Evolutionary conservation across 2,329 filamentous ascomycete genomes (phyloP).

Genomic region (Chrysosporium keratinophilum): DNA sequence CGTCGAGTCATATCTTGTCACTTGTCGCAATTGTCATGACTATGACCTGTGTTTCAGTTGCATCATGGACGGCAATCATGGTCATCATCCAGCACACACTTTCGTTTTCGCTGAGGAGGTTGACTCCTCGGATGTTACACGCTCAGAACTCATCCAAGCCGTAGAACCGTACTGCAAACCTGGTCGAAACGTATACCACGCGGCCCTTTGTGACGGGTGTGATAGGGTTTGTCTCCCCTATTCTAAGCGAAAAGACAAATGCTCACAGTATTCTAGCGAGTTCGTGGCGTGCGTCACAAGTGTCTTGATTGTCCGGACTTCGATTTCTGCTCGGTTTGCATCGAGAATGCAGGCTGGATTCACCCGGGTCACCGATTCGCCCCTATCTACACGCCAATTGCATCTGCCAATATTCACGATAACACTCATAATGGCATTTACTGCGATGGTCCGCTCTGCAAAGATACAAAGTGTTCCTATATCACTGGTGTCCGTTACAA

Average conservation of each 20-base stretch:
- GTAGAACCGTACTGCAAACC: slow-evolving; percentile 61
- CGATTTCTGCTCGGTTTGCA: slow-evolving; percentile 80
- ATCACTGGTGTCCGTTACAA: slow-evolving; percentile 89
- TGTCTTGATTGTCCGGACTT: slow-evolving; percentile 94
- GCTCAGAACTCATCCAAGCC: slow-evolving; percentile 50
- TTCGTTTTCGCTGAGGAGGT: slow-evolving; percentile 49
- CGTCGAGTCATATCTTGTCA: slow-evolving; percentile 68
- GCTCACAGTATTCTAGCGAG: slow-evolving; percentile 42
- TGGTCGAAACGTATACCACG: slow-evolving; percentile 71
- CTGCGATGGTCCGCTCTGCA: slow-evolving; percentile 86
- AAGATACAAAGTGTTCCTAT: slow-evolving; percentile 35
- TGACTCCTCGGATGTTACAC: slow-evolving; percentile 11
- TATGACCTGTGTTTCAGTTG: slow-evolving; percentile 85
- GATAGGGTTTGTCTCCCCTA: slow-evolving; percentile 47
- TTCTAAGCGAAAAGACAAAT: neutral
- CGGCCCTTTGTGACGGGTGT: slow-evolving; percentile 89
- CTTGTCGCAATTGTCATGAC: slow-evolving; percentile 75
- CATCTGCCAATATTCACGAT: slow-evolving; percentile 41
- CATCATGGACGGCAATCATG: slow-evolving; percentile 65
- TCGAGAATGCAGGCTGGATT: slow-evolving; percentile 53
- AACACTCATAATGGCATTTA: slow-evolving; percentile 69
- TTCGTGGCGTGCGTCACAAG: slow-evolving; percentile 86
- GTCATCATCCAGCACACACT: slow-evolving; percentile 78
- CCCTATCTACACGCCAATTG: slow-evolving; percentile 63
- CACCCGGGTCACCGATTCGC: slow-evolving; percentile 85